Base-by-base conservation (phyloP, 305 asterid species). In the Fraxinus sp. region DNA sequence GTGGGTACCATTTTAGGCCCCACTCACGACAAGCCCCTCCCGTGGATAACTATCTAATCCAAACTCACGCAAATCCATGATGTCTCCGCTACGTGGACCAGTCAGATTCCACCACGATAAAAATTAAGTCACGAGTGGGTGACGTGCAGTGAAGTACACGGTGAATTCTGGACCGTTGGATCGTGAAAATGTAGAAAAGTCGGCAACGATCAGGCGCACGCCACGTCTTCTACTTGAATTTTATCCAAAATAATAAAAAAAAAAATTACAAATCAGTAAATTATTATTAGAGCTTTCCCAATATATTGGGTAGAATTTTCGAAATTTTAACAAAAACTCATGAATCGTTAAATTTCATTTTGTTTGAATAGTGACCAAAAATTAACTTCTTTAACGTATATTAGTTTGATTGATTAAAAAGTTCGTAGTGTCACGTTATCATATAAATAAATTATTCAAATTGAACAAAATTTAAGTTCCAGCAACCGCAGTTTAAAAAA, bases 11-110 rank as follows among this genome's bases (percentile, higher is more conserved):
- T 3, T 2, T 13, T 13, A 46, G 57, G 57, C 18, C 57, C 57
- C 57, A 46, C 57, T 11, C 75, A 68, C n/a, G 75, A 24, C 37
- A 68, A 4, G 9, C 75, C 36, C 36, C 37, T 62, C 26, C 11
- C 13, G 73, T 24, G 73, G 73, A 64, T 64, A 64, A 64, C 73
- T 64, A 64, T 64, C 35, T 26, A 64, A 66, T 66, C 74, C 74
- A 28, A 28, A 33, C 74, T 66, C 32, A 66, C 74, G 18, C 75
- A 24, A 68, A 68, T 7, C 18, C 75, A 68, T 13, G 74, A 66
- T 26, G 52, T 52, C 1, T 4, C 8, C 20, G 2, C 7, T 68
- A 28, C 75, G 75, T 68, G 75, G 75, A 26, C 75, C 75, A 24
- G 16, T 68, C 37, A 24, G 36, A 24, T 26, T 13, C n/a, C 36